A percentile compares a stretch with the other conserved stretches of the same genome.
phyloP scores from a whole-genome alignment of 2,329 filamentous ascomycete genomes.

The Gyromitra esculenta region DNA sequence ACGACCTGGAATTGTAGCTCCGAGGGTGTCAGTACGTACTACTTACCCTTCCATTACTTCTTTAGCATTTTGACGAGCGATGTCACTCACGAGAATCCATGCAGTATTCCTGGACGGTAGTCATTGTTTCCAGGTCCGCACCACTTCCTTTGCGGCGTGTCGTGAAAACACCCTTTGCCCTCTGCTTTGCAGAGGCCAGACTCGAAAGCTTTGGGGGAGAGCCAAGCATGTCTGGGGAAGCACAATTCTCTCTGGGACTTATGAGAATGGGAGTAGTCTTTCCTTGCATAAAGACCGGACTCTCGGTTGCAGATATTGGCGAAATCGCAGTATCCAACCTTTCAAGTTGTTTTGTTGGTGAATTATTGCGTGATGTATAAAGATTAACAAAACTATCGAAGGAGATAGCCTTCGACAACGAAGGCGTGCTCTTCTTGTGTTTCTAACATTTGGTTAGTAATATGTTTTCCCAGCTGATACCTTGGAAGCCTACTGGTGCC shows the following conservation, averaged over 20 bases:
- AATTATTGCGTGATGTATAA: conserved; percentile 48
- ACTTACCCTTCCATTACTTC: conserved; percentile 27
- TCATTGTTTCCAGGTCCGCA: conserved; percentile 72
- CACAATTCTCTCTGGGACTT: conserved; percentile 14
- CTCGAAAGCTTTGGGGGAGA: conserved; percentile 27
- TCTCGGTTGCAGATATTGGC: conserved; percentile 7
- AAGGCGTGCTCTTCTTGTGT: conserved; percentile 36
- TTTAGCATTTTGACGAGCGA: background rate
- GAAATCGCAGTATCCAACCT: conserved; percentile 27
- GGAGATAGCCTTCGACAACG: conserved; percentile 36
- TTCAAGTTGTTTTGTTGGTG: conserved; percentile 46
- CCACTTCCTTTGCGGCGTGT: conserved; percentile 71
- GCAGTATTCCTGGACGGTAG: conserved; percentile 72
- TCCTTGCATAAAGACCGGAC: conserved; percentile 34
- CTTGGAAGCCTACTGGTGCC: conserved; percentile 32
- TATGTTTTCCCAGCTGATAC: conserved; percentile 7
- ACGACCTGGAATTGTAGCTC: conserved; percentile 74
- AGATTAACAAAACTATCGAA: conserved; percentile 47
- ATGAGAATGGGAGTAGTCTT: conserved; percentile 26
- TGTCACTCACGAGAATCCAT: conserved; percentile 75
- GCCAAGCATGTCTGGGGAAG: conserved; percentile 29
- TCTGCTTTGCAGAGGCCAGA: conserved; percentile 53
- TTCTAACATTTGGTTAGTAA: conserved; percentile 36
- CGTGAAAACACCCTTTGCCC: conserved; percentile 56
- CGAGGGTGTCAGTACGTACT: conserved; percentile 29